These are phyloP conservation scores for Saussurea involucrata DNA, from an alignment of 129 eudicot genomes.

Conservation along the genomic window DNA sequence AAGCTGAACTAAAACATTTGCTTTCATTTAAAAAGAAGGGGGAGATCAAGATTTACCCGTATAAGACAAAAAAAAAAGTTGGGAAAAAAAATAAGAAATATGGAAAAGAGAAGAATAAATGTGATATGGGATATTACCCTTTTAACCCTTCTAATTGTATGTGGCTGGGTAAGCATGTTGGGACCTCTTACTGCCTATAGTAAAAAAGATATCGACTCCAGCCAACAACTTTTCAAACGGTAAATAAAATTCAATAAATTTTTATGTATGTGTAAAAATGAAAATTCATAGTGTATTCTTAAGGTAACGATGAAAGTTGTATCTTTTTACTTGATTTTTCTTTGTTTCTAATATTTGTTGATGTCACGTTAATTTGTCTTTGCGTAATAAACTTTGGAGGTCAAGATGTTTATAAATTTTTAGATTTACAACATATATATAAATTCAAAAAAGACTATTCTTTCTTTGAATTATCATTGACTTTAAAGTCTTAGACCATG, in stretches of 20 bases:
- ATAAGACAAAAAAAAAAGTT: constrained; percentile 30
- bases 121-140: constrained; percentile 18
- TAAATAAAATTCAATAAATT: not conserved
- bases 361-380: not conserved
- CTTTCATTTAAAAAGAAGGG: constrained; percentile 28
- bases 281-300: not conserved
- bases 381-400: not conserved
- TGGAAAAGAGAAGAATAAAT: not conserved
- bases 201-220: not conserved
- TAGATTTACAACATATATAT: not conserved
- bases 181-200: not conserved
- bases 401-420: not conserved
- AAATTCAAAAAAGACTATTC: not conserved
- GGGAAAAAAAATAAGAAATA: not conserved
- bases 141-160: constrained; percentile 14
- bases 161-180: not conserved
- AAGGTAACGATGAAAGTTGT: not conserved
- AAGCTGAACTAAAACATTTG: constrained; percentile 31
- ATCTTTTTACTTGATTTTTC: not conserved
- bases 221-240: not conserved
- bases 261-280: not conserved
- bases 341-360: not conserved
- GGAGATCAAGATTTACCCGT: constrained; percentile 29
- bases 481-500: not conserved
- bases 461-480: too few species aligned